Conservation (phyloP, 768 basidiomycete species). For the Auricularia sp. region DNA sequence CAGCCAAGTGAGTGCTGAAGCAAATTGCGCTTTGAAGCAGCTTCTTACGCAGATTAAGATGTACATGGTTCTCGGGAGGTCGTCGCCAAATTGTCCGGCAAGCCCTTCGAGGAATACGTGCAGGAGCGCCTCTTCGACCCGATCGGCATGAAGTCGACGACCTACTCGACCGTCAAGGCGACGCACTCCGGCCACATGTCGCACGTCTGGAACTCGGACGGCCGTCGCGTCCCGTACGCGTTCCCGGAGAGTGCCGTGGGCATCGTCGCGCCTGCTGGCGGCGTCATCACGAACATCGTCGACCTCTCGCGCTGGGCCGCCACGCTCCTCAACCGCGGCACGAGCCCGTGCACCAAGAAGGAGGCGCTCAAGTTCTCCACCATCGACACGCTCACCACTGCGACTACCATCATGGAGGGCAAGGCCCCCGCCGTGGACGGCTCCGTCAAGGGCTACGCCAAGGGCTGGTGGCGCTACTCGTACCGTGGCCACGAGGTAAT, state of each 20-base stretch:
- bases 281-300: conserved; percentile 27
- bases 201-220: conserved; percentile 23
- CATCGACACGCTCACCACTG: conserved; percentile 22
- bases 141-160: conserved; percentile 31
- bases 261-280: conserved; percentile 29
- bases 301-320: conserved; percentile 31
- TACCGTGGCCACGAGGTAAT: conserved; percentile 33
- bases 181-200: conserved; percentile 21
- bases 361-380: conserved; percentile 24
- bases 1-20: conserved; percentile 21
- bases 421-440: conserved; percentile 7
- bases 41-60: conserved; percentile 20
- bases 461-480: conserved; percentile 32
- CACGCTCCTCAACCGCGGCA: conserved; percentile 25
- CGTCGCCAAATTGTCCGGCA: conserved; percentile 22
- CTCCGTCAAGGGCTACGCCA: conserved; percentile 29
- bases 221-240: conserved; percentile 24
- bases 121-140: conserved; percentile 30
- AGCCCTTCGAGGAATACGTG: conserved; percentile 30
- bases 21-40: not conserved
- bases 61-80: conserved; percentile 28
- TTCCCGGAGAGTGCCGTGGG: conserved; percentile 18
- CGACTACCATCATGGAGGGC: conserved; percentile 14
- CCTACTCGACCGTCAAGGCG: conserved; percentile 26
- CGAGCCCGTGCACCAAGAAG: conserved; percentile 19